These are phyloP conservation scores for Cercospora brassicicola DNA, from an alignment of 2,329 filamentous ascomycete species.

Conservation along the genomic window DNA sequence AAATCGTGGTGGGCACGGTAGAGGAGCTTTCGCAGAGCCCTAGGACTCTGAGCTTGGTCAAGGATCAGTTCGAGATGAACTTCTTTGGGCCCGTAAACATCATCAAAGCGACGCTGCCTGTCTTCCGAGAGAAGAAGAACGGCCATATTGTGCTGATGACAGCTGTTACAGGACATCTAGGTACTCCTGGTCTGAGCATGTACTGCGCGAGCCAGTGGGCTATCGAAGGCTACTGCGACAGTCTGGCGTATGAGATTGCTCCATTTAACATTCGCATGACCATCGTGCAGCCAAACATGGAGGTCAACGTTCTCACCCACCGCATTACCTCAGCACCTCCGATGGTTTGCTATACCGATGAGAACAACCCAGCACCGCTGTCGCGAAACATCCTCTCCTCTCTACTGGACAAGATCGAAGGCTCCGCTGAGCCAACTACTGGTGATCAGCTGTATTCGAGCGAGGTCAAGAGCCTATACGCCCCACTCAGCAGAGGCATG, in stretches of 20 bases:
- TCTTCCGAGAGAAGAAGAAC: slow-evolving; percentile 74
- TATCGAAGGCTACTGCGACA: slow-evolving; percentile 91
- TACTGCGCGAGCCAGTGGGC: slow-evolving; percentile 94
- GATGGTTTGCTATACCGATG: slow-evolving; percentile 67
- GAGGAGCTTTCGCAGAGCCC: slow-evolving; percentile 79
- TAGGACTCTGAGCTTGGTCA: slow-evolving; percentile 73
- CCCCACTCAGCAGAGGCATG: slow-evolving; percentile 66
- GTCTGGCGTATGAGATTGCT: slow-evolving; percentile 88
- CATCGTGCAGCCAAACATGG: slow-evolving; percentile 92
- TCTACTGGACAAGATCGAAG: slow-evolving; percentile 68
- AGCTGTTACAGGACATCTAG: slow-evolving; percentile 87
- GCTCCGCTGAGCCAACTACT: slow-evolving; percentile 42
- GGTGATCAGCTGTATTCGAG: slow-evolving; percentile 50
- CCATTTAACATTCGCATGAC: slow-evolving; percentile 97
- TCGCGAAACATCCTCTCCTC: slow-evolving; percentile 80
- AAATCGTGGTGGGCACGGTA: slow-evolving; percentile 85
- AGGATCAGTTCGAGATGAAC: slow-evolving; percentile 89
- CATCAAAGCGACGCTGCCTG: slow-evolving; percentile 81
- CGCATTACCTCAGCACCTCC: slow-evolving; percentile 80
- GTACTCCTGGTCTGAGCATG: slow-evolving; percentile 85
- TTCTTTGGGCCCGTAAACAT: slow-evolving; percentile 97
- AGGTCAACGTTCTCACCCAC: slow-evolving; percentile 84
- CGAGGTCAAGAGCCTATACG: slow-evolving; percentile 67
- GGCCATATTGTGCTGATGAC: slow-evolving; percentile 90
- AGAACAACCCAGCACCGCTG: slow-evolving; percentile 72